Base-by-base conservation (phyloP, 805 yeast species). In the Candida khao-thaluensis region DNA sequence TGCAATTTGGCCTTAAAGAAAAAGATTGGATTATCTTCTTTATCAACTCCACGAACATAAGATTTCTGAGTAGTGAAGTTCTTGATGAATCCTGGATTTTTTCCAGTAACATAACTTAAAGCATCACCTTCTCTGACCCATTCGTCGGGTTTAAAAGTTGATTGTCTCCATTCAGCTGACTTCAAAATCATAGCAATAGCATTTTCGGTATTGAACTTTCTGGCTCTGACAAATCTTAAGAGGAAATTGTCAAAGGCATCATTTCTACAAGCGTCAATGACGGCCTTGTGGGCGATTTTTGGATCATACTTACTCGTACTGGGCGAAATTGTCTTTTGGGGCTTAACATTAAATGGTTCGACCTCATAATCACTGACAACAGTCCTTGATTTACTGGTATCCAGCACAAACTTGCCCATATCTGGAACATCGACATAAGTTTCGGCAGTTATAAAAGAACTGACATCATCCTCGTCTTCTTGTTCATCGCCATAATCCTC, bases 161-260 rank as follows among this genome's bases (percentile, higher is more conserved):
- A 69, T 11, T 67, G 46, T 56, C 97, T 79, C 95, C 96, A 90
- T 45, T 75, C 70, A 49, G 87, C 58, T 5, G 95, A 81, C 45
- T 74, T 69, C n/a, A 82, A 71, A 36, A 87, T 54, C 95, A 89
- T 88, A 15, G 69, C 66, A 41, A 85, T 57, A 0, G 88, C 72
- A 53, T 80, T 77, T 49, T 79, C 82, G 16, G 81, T 71, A 48
- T 84, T 79, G 82, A 88, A 88, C 63, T 88, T 88, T 63, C 96
- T 80, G 26, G 96, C 96, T 50, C 95, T 74, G 17, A 86, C 62
- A 53, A 83, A 90, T 52, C 95, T 75, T 53, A 90, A 69, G 21
- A 87, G 36, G 49, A 82, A 61, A 51, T 85, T 82, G 60, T 93
- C 99, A 3, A 95, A 85, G 33, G 82, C 72, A 58, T 91, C 98